Conservation (phyloP, 148 eudicot genomes). For the Camellia granthamiana region DNA sequence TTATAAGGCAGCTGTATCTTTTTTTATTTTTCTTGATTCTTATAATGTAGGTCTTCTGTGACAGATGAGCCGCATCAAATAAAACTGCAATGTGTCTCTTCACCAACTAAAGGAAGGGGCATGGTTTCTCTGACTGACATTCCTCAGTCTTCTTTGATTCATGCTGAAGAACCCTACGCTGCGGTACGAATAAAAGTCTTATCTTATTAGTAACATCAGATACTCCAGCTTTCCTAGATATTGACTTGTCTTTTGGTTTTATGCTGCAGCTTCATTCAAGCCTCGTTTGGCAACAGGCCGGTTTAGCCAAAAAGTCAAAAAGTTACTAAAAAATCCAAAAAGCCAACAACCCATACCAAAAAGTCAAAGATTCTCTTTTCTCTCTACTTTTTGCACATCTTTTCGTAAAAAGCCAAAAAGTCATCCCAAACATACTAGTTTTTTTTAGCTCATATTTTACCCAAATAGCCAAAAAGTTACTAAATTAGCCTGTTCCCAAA, state of each 20-base stretch:
- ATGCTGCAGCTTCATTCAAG: neutral
- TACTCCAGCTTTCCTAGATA: constrained; percentile 7
- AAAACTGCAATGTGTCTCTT: constrained; percentile 51
- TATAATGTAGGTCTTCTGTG: constrained; percentile 39
- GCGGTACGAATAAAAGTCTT: constrained; percentile 49
- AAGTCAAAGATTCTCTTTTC: too few species aligned
- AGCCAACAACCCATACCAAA: too few species aligned
- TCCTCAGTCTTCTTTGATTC: constrained; percentile 61
- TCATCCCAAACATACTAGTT: too few species aligned
- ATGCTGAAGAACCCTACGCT: constrained; percentile 81
- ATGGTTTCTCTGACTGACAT: constrained; percentile 55
- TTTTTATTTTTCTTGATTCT: constrained; percentile 22
- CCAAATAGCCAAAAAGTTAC: too few species aligned
- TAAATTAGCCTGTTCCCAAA: too few species aligned
- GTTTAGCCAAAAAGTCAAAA: too few species aligned
- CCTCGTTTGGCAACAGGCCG: too few species aligned
- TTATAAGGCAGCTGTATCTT: neutral
- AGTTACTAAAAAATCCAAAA: too few species aligned
- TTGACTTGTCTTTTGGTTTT: constrained; percentile 4
- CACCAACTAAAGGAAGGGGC: constrained; percentile 79
- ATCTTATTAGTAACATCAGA: constrained; percentile 2
- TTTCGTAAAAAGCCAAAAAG: too few species aligned
- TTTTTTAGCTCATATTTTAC: too few species aligned
- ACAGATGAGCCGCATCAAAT: constrained; percentile 50
- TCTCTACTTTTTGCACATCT: too few species aligned